These are phyloP conservation scores for Pseudotulostoma volvatum DNA, from an alignment of 495 filamentous ascomycete genomes.

Conservation along the genomic window DNA sequence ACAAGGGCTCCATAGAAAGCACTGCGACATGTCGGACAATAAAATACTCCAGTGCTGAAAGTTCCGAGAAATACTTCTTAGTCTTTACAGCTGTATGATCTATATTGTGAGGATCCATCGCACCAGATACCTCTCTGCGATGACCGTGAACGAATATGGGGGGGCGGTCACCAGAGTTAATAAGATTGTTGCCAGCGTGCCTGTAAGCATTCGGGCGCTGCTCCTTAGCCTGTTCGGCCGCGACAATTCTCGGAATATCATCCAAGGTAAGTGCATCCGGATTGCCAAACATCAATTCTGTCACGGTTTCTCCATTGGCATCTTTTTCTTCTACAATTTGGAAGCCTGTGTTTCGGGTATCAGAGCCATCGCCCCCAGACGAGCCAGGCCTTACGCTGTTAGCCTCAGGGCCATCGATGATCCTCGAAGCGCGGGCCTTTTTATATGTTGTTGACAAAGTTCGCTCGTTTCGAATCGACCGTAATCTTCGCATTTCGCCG, in stretches of 20 bases:
- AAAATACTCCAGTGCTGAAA: slow-evolving; percentile 92
- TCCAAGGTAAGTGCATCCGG: slow-evolving; percentile 86
- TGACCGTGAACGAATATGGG: slow-evolving; percentile 58
- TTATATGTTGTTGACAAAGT: slow-evolving; percentile 81
- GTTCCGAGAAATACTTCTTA: slow-evolving; percentile 88
- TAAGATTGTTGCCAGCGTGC: slow-evolving; percentile 58
- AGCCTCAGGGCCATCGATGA: slow-evolving; percentile 82
- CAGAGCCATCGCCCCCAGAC: slow-evolving; percentile 47
- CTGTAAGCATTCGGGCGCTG: slow-evolving; percentile 72
- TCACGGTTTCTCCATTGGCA: slow-evolving; percentile 50
- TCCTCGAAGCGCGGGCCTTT: slow-evolving; percentile 76
- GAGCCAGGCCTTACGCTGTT: slow-evolving; percentile 62
- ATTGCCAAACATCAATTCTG: slow-evolving; percentile 69
- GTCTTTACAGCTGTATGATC: slow-evolving; percentile 20
- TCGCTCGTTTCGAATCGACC: slow-evolving; percentile 86
- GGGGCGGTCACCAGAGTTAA: slow-evolving; percentile 43
- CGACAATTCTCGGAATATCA: slow-evolving; percentile 94
- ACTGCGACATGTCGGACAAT: slow-evolving; percentile 93
- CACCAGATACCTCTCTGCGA: slow-evolving; percentile 58
- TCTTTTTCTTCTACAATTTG: slow-evolving; percentile 83
- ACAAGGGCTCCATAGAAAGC: slow-evolving; percentile 81
- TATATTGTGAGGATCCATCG: slow-evolving; percentile 24
- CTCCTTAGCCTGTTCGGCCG: slow-evolving; percentile 85
- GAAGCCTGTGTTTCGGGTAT: slow-evolving; percentile 41
- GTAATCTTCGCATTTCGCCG: slow-evolving; percentile 77